phyloP scores from a whole-genome alignment of 371 early-diverging fungal species.

The Dichotomocladium elegans region DNA sequence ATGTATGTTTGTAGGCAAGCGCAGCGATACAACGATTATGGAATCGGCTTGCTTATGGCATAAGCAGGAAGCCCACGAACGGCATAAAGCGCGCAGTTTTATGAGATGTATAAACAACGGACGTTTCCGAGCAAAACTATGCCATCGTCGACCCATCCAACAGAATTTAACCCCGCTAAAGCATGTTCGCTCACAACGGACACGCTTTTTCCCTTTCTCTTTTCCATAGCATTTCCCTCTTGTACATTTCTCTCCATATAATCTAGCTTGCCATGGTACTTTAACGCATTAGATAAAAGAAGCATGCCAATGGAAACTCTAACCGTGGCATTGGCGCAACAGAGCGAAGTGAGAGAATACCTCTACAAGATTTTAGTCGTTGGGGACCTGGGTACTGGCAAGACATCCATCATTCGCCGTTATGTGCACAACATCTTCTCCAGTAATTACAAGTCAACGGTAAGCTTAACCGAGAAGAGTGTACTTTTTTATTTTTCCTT shows the following conservation, averaged over 20 bases:
- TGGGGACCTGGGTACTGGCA: conserved; percentile 79
- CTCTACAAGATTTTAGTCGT: conserved; percentile 76
- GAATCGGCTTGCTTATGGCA: conserved; percentile 26
- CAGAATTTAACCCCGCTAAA: neutral
- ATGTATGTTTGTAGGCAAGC: conserved; percentile 23
- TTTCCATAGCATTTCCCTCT: neutral
- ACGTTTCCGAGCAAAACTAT: too few species aligned
- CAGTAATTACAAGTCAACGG: conserved; percentile 70
- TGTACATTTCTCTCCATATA: neutral
- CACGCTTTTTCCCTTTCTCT: neutral
- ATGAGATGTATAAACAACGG: too few species aligned
- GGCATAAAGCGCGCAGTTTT: neutral
- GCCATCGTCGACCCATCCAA: neutral
- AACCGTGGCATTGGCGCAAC: neutral
- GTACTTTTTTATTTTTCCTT: neutral
- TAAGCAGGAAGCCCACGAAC: conserved; percentile 14
- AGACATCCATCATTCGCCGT: conserved; percentile 64
- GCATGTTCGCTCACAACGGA: neutral
- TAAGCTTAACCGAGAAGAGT: conserved; percentile 19
- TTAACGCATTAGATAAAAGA: too few species aligned
- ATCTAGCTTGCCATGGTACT: too few species aligned
- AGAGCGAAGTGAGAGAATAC: conserved; percentile 40
- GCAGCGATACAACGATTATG: conserved; percentile 37
- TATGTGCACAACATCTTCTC: conserved; percentile 73
- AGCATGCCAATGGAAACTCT: neutral